phyloP scores from a whole-genome alignment of 2,329 filamentous ascomycete species.

The Colletotrichum limetticola region DNA sequence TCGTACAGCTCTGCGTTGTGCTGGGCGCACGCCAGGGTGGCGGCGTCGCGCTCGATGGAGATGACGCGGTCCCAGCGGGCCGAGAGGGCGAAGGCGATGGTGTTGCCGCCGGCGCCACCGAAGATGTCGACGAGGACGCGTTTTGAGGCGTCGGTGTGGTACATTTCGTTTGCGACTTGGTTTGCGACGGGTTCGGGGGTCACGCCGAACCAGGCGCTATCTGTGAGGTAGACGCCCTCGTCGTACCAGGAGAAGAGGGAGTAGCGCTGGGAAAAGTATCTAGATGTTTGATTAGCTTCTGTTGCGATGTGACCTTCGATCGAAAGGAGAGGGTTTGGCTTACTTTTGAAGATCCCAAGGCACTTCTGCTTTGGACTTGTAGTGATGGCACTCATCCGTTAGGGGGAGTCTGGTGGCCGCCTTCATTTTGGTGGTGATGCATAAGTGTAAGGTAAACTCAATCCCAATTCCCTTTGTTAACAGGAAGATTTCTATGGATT shows the following conservation, averaged over 20 bases:
- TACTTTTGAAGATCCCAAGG: conserved; percentile 89
- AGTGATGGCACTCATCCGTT: conserved; percentile 79
- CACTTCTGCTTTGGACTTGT: conserved; percentile 75
- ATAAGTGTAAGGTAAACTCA: conserved; percentile 6
- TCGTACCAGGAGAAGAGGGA: conserved; percentile 90
- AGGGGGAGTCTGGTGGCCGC: conserved; percentile 60
- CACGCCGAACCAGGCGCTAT: conserved; percentile 96
- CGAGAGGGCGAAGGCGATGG: conserved; percentile 90
- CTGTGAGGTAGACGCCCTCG: conserved; percentile 88
- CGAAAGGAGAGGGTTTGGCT: conserved; percentile 34
- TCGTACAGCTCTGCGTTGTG: conserved; percentile 91
- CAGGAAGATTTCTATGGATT: not conserved
- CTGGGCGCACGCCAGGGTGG: conserved; percentile 88
- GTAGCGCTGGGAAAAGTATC: conserved; percentile 92
- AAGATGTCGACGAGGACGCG: conserved; percentile 87
- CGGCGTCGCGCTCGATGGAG: conserved; percentile 85
- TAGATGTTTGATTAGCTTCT: conserved; percentile 45
- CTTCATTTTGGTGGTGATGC: conserved; percentile 45
- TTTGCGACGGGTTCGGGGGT: conserved; percentile 93
- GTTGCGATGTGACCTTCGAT: not conserved
- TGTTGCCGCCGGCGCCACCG: conserved; percentile 90
- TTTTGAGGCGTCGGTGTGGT: conserved; percentile 63
- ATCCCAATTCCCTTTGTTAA: too few species aligned
- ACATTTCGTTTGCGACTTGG: conserved; percentile 80
- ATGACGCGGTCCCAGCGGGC: conserved; percentile 85